Percentiles rank a stretch among this genome's conserved stretches.
These are phyloP conservation scores for Cryphonectria carpinicola DNA, from an alignment of 2,329 filamentous ascomycete species.

Conservation along the genomic window DNA sequence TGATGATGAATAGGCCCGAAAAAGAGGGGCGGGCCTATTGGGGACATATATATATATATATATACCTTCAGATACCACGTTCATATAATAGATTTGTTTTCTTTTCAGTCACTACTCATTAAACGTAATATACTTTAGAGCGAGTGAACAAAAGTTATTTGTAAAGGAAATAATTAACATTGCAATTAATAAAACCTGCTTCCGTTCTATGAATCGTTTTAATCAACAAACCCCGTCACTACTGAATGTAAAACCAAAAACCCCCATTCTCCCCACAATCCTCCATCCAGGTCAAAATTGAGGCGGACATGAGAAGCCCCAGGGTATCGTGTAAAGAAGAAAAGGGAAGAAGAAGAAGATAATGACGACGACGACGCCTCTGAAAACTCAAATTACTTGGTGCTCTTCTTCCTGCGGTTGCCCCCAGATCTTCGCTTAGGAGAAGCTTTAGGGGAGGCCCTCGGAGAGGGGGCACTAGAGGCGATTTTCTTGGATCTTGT, in stretches of 20 bases:
- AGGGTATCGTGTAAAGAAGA: slow-evolving; percentile 21
- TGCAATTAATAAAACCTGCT: slow-evolving; percentile 19
- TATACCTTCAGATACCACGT: slow-evolving; percentile 24
- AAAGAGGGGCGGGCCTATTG: neutral
- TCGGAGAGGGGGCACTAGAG: slow-evolving; percentile 40
- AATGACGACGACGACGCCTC: neutral
- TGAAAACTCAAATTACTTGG: slow-evolving; percentile 19
- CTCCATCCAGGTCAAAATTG: neutral
- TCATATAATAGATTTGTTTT: slow-evolving; percentile 16
- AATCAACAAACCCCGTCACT: slow-evolving; percentile 12
- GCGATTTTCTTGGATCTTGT: slow-evolving; percentile 41
- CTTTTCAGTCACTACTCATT: neutral
- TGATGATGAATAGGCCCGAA: neutral
- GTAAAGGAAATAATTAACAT: slow-evolving; percentile 1
- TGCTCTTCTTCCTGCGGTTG: slow-evolving; percentile 34
- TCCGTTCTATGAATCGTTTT: slow-evolving; percentile 11
- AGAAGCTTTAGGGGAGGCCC: slow-evolving; percentile 21
- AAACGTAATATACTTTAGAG: neutral
- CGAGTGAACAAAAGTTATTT: neutral
- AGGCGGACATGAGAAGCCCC: slow-evolving; percentile 1
- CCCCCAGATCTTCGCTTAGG: slow-evolving; percentile 45
- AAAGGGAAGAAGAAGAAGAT: neutral
- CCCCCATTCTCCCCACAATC: neutral
- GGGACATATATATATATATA: slow-evolving; percentile 3
- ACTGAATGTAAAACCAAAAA: neutral